A percentile compares a stretch with the other conserved stretches of the same genome.
Conservation (phyloP, 352 stramenopile genomes). For the Plasmopara viticola region DNA sequence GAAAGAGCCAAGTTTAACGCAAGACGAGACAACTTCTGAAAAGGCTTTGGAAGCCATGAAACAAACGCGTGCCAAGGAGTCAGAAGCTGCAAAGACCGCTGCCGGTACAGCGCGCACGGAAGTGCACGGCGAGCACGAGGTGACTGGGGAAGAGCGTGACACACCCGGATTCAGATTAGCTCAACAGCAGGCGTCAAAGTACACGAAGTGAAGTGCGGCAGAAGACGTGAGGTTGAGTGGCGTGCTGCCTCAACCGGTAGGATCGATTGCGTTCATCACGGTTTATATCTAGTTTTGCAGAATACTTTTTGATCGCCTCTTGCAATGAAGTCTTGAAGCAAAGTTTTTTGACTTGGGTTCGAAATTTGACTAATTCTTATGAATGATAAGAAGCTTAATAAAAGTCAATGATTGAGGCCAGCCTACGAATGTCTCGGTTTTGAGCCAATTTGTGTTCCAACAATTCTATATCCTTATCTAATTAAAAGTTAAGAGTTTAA, state of each 20-base stretch:
- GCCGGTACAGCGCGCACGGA: constrained; percentile 9
- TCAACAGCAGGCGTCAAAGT: constrained; percentile 7
- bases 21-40: constrained; percentile 11
- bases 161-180: constrained; percentile 8
- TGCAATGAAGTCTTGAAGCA: constrained; percentile 6
- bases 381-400: too few species aligned
- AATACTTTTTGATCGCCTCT: constrained; percentile 2
- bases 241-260: constrained; percentile 7
- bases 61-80: constrained; percentile 13
- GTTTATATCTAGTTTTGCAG: constrained; percentile 23
- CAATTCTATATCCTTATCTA: too few species aligned
- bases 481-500: too few species aligned
- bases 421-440: too few species aligned
- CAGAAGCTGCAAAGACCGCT: constrained; percentile 18
- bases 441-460: too few species aligned
- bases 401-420: too few species aligned
- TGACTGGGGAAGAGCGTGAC: constrained; percentile 2
- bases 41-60: constrained; percentile 13
- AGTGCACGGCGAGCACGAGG: constrained; percentile 4
- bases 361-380: background rate
- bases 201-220: constrained; percentile 21
- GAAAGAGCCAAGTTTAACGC: constrained; percentile 16
- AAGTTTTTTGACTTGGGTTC: constrained; percentile 1
- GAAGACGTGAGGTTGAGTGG: constrained; percentile 9
- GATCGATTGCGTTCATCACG: constrained; percentile 26